Base-by-base conservation (phyloP, 108 stramenopile species). In the Schizochytrium sp. region DNA sequence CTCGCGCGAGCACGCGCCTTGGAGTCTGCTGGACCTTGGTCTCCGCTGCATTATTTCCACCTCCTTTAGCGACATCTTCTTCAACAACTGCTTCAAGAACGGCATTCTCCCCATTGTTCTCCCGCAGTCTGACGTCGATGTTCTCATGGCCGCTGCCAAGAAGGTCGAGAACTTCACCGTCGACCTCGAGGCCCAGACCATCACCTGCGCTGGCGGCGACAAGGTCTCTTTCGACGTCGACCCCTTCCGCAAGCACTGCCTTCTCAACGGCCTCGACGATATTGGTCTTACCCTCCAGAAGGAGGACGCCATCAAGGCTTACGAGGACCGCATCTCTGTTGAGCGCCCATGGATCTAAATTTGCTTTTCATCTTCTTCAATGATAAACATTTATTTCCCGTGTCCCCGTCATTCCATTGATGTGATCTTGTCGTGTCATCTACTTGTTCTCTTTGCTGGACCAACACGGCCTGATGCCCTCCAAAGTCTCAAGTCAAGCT, bases 51-150 rank as follows among this genome's bases (percentile, higher is more conserved):
- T 98, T 89, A 96, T 98, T 89, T 92, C 94, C 72, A 96, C 97
- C 58, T 72, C 94, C 16, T 98, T 98, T 93, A 96, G 96, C 51
- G 97, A 98, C 90, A 98, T 98, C 44, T 98, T 98, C 92, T 98
- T 96, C 95, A 97, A 97, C 93, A 98, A 98, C 91, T 98, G 97
- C 92, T 97, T 98, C 90, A 98, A 98, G 92, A 98, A 98, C 88
- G 97, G 97, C 16, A 98, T 98, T 96, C 93, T 97, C 58, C 97
- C 97, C 55, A 92, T 98, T 44, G 95, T 92, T 25, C 91, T 98
- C 60, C 89, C 93, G 6, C 93, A 96, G 53, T 93, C 92, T 48
- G 92, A 95, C 89, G 92, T 98, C 47, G 96, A 96, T 72, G 90
- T 60, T 44, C 91, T 98, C 43, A 88, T 97, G 63, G 91, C 91